These are phyloP conservation scores for Amylocystis lapponica DNA, from an alignment of 768 basidiomycete species.

Conservation along the genomic window DNA sequence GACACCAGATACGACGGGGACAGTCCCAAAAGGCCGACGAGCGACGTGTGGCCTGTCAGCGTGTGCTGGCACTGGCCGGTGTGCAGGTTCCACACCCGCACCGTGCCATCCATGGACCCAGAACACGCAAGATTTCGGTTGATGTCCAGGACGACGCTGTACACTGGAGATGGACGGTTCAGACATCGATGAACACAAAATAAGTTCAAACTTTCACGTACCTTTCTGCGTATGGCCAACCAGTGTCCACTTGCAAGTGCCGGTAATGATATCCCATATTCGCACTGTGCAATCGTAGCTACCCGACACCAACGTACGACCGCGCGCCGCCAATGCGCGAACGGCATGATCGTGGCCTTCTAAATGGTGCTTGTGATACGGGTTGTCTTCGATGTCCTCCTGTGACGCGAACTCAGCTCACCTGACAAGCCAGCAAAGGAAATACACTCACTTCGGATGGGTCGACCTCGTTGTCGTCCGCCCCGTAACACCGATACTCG, in stretches of 20 bases:
- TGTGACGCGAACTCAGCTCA: constrained; percentile 23
- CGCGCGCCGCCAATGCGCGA: constrained; percentile 86
- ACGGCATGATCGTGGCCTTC: constrained; percentile 91
- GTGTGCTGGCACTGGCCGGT: constrained; percentile 77
- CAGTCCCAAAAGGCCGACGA: constrained; percentile 89
- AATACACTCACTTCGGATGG: constrained; percentile 38
- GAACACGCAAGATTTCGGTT: constrained; percentile 88
- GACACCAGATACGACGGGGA: constrained; percentile 90
- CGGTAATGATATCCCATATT: constrained; percentile 90
- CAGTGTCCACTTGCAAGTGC: constrained; percentile 73
- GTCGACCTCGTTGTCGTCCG: constrained; percentile 56
- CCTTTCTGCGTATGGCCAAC: constrained; percentile 92
- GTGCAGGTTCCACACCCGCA: constrained; percentile 88
- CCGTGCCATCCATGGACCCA: constrained; percentile 97
- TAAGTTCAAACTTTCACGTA: constrained; percentile 26
- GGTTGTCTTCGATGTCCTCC: constrained; percentile 75
- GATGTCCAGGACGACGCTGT: constrained; percentile 90
- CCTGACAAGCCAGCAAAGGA: too few species aligned
- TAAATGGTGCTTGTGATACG: constrained; percentile 81
- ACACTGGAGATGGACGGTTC: constrained; percentile 50
- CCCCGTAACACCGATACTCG: constrained; percentile 65
- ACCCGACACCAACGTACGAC: constrained; percentile 86
- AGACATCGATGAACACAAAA: neutral
- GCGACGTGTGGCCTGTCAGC: constrained; percentile 86
- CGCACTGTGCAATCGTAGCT: constrained; percentile 95